A percentile compares a stretch with the other conserved stretches of the same genome.
Evolutionary conservation across 1,284 basidiomycete genomes (phyloP).

Genomic region (Cutaneotrichosporon dermatis): DNA sequence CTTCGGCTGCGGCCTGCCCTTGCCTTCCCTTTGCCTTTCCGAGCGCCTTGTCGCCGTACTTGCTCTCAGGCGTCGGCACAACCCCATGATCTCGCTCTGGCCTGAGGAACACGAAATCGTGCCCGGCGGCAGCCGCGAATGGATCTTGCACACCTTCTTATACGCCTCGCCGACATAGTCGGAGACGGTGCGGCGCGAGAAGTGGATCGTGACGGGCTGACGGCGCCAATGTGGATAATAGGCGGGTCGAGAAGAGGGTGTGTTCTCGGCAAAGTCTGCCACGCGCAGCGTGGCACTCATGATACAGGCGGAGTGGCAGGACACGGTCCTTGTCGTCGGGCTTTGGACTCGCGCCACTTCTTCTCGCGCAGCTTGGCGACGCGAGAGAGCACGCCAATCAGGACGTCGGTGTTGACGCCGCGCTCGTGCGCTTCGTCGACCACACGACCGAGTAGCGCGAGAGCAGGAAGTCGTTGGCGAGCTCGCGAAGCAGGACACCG

Average conservation of each 20-base stretch:
- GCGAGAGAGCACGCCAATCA: constrained; percentile 91
- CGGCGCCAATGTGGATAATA: constrained; percentile 84
- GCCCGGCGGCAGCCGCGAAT: constrained; percentile 64
- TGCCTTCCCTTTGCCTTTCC: constrained; percentile 15
- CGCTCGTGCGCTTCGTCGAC: constrained; percentile 98
- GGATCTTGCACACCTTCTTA: constrained; percentile 80
- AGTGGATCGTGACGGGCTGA: constrained; percentile 93
- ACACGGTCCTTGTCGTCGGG: constrained; percentile 60
- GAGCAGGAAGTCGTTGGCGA: constrained; percentile 84
- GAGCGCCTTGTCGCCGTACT: constrained; percentile 61
- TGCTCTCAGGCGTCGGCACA: constrained; percentile 68
- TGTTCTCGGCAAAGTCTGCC: constrained; percentile 87
- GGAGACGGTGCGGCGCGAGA: constrained; percentile 74
- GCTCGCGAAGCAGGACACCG: constrained; percentile 89
- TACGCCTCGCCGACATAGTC: constrained; percentile 90
- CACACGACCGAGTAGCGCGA: constrained; percentile 89
- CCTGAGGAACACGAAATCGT: constrained; percentile 74
- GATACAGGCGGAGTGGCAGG: constrained; percentile 90
- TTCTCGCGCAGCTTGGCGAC: constrained; percentile 83
- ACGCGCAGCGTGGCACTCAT: constrained; percentile 98
- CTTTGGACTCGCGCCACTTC: constrained; percentile 73
- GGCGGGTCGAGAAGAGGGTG: constrained; percentile 77
- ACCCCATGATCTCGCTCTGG: constrained; percentile 66
- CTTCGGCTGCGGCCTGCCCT: background rate
- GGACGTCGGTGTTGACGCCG: constrained; percentile 96